These are phyloP conservation scores for Nothophytophthora sp. DNA, from an alignment of 352 stramenopile species.

Conservation along the genomic window DNA sequence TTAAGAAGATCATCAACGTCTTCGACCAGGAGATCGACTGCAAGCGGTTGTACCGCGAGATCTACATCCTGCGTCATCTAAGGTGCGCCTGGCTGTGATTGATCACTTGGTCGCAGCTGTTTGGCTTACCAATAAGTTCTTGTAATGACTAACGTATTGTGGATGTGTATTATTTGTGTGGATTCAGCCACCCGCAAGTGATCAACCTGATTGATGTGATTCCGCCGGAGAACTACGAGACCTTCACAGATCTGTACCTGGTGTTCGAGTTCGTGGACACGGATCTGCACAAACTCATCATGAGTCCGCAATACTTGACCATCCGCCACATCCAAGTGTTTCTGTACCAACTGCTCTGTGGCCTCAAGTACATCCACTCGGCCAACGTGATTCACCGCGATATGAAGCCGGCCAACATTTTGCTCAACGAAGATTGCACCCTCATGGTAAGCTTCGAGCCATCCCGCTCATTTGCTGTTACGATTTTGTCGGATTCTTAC, in stretches of 20 bases:
- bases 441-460: conserved; percentile 52
- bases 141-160: conserved; percentile 27
- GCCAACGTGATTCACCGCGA: conserved; percentile 90
- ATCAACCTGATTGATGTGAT: conserved; percentile 87
- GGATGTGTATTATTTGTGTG: neutral
- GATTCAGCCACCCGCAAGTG: conserved; percentile 71
- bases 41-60: conserved; percentile 87
- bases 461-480: neutral
- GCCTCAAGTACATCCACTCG: conserved; percentile 97
- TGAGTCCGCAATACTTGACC: conserved; percentile 91
- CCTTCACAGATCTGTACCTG: conserved; percentile 91
- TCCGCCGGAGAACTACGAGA: conserved; percentile 78
- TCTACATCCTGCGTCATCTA: conserved; percentile 87
- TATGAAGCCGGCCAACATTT: conserved; percentile 89
- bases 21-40: conserved; percentile 89
- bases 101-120: conserved; percentile 29
- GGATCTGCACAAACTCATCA: conserved; percentile 94
- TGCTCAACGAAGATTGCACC: conserved; percentile 88
- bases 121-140: conserved; percentile 2
- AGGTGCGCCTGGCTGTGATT: conserved; percentile 32
- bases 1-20: conserved; percentile 91
- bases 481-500: neutral
- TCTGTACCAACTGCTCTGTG: conserved; percentile 94
- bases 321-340: conserved; percentile 98
- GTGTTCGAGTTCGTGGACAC: conserved; percentile 94